Evolutionary conservation across 768 basidiomycete species (phyloP), one percentile per base, ranked within the genome.

Genomic region (Pseudohyphozyma bogoriensis): DNA sequence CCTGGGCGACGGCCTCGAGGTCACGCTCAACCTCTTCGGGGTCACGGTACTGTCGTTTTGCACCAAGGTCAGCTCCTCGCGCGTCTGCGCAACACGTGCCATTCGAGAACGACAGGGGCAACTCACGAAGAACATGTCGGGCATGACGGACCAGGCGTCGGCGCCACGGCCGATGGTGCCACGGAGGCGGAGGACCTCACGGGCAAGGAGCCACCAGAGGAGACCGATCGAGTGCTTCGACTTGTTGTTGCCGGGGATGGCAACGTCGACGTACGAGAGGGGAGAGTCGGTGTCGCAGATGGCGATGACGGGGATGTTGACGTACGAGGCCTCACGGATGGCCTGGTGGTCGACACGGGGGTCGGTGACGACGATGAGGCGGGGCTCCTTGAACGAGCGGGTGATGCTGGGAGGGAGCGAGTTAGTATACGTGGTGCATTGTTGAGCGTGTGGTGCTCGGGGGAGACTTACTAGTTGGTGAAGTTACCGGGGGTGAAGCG

Each of bases 381-480:
- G 89, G 70, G 95, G 95, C 79, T 99, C 95, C 81, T 96, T 97
- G 87, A 97, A 99, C 62, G 91, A 95, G 72, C 89, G 89, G 58
- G 68, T 71, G 66, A 68, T 68, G n/a, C n/a, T n/a, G n/a, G n/a
- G n/a, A n/a, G n/a, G n/a, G n/a, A n/a, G n/a, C n/a, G n/a, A n/a
- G n/a, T n/a, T n/a, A n/a, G n/a, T n/a, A n/a, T n/a, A n/a, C n/a
- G n/a, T n/a, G n/a, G n/a, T n/a, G n/a, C n/a, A n/a, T n/a, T n/a
- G n/a, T n/a, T n/a, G n/a, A n/a, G n/a, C n/a, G n/a, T n/a, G n/a
- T n/a, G n/a, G n/a, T n/a, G n/a, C n/a, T n/a, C n/a, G n/a, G n/a
- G n/a, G n/a, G n/a, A n/a, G n/a, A n/a, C n/a, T n/a, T n/a, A n/a
- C 81, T 96, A 96, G 81, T 99, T 99, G 74, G 95, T 97, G 80